Conservation (phyloP, 257 asterid species). For the Anisodus acutangulus region DNA sequence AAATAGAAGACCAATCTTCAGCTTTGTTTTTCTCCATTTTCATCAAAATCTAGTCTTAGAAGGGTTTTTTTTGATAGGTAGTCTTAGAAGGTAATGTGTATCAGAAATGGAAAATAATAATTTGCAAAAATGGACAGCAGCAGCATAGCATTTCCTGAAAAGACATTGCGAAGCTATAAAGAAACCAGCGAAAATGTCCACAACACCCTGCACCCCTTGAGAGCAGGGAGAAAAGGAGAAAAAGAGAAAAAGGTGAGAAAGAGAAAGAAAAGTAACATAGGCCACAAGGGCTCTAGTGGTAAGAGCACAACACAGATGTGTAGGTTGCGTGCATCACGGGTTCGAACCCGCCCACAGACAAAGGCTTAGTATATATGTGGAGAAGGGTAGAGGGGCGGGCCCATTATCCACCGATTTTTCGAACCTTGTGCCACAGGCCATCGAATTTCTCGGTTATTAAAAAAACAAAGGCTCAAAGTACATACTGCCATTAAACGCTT, state of each 20-base stretch:
- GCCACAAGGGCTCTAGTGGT: neutral
- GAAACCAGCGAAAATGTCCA: constrained; percentile 40
- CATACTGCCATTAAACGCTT: constrained; percentile 69
- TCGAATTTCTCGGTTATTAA: neutral
- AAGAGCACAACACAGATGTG: constrained; percentile 4
- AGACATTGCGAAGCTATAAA: constrained; percentile 43
- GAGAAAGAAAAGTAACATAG: constrained; percentile 27
- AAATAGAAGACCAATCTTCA: too few species aligned
- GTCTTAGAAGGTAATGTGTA: neutral
- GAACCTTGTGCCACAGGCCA: neutral
- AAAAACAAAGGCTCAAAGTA: constrained; percentile 13
- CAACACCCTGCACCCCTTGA: constrained; percentile 28
- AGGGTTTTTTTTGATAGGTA: neutral
- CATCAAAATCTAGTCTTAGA: neutral
- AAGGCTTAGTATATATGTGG: too few species aligned
- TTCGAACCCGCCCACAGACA: neutral
- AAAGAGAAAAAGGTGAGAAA: neutral
- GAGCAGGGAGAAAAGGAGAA: neutral
- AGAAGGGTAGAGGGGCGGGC: too few species aligned
- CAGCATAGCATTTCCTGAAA: neutral
- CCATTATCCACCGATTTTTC: neutral
- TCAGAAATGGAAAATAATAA: neutral
- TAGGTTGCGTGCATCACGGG: neutral
- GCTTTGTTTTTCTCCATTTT: neutral
- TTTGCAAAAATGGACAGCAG: neutral